Evolutionary conservation across 139 green algal species (phyloP).

Genomic region (Asterochloris sp.): DNA sequence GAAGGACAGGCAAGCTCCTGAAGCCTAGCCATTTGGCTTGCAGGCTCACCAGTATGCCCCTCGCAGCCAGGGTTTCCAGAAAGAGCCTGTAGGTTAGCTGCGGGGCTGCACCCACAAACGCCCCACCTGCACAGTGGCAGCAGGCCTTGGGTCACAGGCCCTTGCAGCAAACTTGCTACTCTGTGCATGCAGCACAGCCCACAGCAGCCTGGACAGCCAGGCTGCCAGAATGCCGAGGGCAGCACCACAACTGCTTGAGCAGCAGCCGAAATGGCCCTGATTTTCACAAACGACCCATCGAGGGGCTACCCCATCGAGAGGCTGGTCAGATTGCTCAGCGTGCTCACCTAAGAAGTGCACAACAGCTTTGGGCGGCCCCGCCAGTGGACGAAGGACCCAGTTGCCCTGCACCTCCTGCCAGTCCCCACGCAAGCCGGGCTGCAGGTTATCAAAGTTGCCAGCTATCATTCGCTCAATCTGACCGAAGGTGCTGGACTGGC

Average conservation of each 20-base stretch:
- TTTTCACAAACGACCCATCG: too few species aligned
- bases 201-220: too few species aligned
- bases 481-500: background rate
- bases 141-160: too few species aligned
- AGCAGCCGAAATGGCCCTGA: too few species aligned
- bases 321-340: too few species aligned
- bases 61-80: conserved; percentile 70
- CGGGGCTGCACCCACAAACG: conserved; percentile 89
- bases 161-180: too few species aligned
- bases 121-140: conserved; percentile 29
- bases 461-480: conserved; percentile 12
- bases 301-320: too few species aligned
- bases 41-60: conserved; percentile 54
- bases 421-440: conserved; percentile 22
- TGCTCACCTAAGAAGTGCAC: conserved; percentile 81
- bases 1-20: too few species aligned
- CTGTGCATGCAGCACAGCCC: too few species aligned
- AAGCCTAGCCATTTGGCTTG: background rate
- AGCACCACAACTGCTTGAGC: too few species aligned
- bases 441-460: conserved; percentile 7
- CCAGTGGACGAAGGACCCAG: conserved; percentile 66
- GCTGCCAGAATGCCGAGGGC: too few species aligned
- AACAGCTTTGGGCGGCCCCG: conserved; percentile 29
- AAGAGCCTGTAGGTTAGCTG: conserved; percentile 78
- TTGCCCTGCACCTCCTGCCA: conserved; percentile 67